Percentiles rank a stretch among this genome's conserved stretches.
phyloP scores from a whole-genome alignment of 2,329 filamentous ascomycete species.

The Blastomyces parvus region DNA sequence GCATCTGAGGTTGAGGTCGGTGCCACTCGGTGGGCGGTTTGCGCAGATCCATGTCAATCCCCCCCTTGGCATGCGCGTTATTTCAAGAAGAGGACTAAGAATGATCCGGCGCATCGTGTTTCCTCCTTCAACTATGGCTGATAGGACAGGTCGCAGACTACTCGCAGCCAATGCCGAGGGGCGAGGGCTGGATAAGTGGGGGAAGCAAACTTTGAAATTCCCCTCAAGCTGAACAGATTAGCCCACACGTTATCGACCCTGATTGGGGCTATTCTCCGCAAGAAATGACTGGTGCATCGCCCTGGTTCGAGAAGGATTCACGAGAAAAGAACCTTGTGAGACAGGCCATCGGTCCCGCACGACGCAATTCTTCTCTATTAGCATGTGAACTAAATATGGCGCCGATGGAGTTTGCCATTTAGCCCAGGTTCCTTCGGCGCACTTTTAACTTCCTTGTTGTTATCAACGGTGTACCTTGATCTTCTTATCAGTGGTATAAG shows the following conservation, averaged over 20 bases:
- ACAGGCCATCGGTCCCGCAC: background rate
- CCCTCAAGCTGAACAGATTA: too few species aligned
- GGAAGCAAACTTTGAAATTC: background rate
- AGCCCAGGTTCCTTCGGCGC: background rate
- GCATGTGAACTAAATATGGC: background rate
- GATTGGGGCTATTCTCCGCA: too few species aligned
- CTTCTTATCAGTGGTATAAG: too few species aligned
- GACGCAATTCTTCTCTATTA: background rate
- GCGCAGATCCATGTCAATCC: background rate
- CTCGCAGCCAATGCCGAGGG: background rate
- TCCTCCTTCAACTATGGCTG: background rate
- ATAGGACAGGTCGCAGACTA: background rate
- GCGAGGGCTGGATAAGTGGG: background rate
- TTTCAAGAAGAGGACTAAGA: background rate
- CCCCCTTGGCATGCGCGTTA: background rate
- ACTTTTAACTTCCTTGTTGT: background rate
- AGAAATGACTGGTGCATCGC: background rate
- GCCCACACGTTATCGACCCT: background rate
- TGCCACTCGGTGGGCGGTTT: background rate
- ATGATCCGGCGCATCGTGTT: background rate
- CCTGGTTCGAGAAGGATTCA: background rate
- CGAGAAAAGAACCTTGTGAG: too few species aligned
- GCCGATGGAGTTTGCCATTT: background rate
- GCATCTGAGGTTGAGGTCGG: background rate
- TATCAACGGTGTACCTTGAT: too few species aligned